phyloP scores from a whole-genome alignment of 2,329 filamentous ascomycete species.

The Venturia asperata region DNA sequence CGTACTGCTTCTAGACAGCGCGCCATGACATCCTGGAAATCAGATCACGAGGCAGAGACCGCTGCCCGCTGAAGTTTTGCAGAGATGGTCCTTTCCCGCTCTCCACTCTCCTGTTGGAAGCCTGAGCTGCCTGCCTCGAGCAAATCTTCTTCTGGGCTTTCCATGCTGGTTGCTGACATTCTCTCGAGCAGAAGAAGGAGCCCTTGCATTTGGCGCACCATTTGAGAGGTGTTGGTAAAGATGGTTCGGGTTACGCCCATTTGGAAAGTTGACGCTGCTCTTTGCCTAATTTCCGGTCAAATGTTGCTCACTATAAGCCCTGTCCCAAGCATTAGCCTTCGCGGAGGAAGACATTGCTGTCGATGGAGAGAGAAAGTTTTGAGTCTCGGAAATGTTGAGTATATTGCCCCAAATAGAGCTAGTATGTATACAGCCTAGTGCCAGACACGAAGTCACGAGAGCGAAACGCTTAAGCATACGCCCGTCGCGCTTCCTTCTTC shows the following conservation, averaged over 20 bases:
- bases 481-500: not conserved
- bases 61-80: not conserved
- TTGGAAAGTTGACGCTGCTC: not conserved
- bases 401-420: not conserved
- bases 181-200: constrained; percentile 44
- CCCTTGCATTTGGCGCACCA: constrained; percentile 44
- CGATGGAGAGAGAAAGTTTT: not conserved
- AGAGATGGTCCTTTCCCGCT: not conserved
- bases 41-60: not conserved
- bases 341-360: not conserved
- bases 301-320: not conserved
- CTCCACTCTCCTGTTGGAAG: constrained; percentile 13
- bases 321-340: no score
- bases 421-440: not conserved
- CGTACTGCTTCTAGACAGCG: not conserved
- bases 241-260: not conserved
- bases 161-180: constrained; percentile 48
- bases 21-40: not conserved
- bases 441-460: not conserved
- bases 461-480: not conserved
- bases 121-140: constrained; percentile 24
- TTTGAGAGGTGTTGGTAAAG: not conserved
- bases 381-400: not conserved
- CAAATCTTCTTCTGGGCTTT: constrained; percentile 44
- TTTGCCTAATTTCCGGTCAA: not conserved